Base-by-base conservation (phyloP, 2,329 filamentous ascomycete genomes). In the Aspergillus sp. region DNA sequence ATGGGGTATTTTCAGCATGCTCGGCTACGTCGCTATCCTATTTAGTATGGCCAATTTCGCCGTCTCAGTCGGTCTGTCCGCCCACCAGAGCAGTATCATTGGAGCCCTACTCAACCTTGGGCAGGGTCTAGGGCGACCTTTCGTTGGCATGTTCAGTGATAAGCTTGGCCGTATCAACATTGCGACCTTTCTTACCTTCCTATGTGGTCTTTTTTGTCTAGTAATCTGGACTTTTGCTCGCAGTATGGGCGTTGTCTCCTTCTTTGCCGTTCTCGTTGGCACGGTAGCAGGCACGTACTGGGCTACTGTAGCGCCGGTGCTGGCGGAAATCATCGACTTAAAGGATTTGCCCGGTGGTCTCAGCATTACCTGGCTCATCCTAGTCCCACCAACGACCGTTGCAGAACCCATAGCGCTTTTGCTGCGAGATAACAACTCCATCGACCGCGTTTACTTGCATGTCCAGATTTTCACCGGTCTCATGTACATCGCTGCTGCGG, bases 31-130 rank as follows among this genome's bases (percentile, higher is more conserved):
- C 19, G 82, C 86, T 0, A 71, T 89, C 2, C 76, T 89, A 2
- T 90, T 87, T 72, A 85, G 82, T 3, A 70, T 90, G 8, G 83
- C 87, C 1, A 85, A 83, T 58, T 89, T 87, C 65, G 84, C 85
- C 1, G 74, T 80, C 6, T 80, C 80, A 0, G 80, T 88, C 37
- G 86, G 86, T 0, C 77, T 89, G 4, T 78, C 77, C 0, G 73
- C 83, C 2, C 74, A 81, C n/a, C 85, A 89, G 67, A 86, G 84
- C 0, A 81, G 82, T 14, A 76, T 86, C 40, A 78, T 88, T n/a
- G 82, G 82, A 4, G 86, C 86, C 0, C 65, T 89, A 9, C 73
- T 89, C 52, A 89, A 87, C 62, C 71, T 89, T 1, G 86, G 86
- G 0, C 84, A 87, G 63, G 84, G 79, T 24, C 62, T 79, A 14